A percentile compares a stretch with the other conserved stretches of the same genome.
Evolutionary conservation across 2,329 filamentous ascomycete species (phyloP).

Genomic region (Beauveria bassiana): DNA sequence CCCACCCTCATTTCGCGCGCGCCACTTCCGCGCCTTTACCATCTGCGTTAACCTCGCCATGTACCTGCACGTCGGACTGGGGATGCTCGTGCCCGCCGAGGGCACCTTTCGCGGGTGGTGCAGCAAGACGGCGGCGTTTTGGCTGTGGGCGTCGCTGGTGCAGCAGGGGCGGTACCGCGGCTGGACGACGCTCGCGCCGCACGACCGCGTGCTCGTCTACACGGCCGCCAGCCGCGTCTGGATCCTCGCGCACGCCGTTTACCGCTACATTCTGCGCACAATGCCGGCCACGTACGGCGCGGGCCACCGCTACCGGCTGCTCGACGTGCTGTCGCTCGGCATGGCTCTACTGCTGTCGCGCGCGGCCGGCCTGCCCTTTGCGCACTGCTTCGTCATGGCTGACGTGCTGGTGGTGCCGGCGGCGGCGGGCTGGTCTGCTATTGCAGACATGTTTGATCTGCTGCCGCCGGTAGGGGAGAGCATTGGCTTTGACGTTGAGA

Average conservation of each 20-base stretch:
- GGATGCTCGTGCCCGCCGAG: constrained; percentile 6
- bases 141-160: constrained; percentile 8
- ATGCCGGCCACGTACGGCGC: constrained; percentile 6
- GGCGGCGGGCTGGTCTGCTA: constrained; percentile 10
- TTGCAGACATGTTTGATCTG: constrained; percentile 5
- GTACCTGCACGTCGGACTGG: constrained; percentile 5
- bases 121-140: neutral
- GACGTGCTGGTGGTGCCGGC: constrained; percentile 8
- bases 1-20: neutral
- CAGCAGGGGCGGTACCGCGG: neutral
- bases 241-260: constrained; percentile 11
- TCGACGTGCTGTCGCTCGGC: constrained; percentile 10
- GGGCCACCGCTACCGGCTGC: constrained; percentile 4
- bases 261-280: constrained; percentile 10
- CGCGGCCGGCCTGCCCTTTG: constrained; percentile 3
- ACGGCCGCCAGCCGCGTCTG: constrained; percentile 6
- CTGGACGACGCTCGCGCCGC: constrained; percentile 4
- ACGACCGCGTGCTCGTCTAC: constrained; percentile 11
- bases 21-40: constrained; percentile 5
- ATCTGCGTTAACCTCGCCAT: constrained; percentile 9
- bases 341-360: constrained; percentile 1
- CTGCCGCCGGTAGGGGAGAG: neutral
- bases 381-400: constrained; percentile 13
- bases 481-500: neutral
- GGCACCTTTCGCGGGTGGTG: constrained; percentile 9